Evolutionary conservation across 495 filamentous ascomycete species (phyloP).

Genomic region (Friedmanniomyces endolithicus): DNA sequence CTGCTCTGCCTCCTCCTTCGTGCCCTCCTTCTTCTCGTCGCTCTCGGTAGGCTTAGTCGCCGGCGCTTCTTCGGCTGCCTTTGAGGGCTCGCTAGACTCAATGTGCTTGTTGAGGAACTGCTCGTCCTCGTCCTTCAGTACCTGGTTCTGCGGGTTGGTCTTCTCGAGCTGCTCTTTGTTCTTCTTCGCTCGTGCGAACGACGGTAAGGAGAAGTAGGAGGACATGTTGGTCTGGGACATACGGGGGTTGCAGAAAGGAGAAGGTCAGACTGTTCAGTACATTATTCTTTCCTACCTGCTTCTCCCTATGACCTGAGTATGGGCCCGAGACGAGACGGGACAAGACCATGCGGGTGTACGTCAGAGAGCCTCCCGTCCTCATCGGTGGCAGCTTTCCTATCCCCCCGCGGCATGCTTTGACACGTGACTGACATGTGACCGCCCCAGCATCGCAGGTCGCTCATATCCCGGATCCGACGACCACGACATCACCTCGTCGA

Average conservation of each 20-base stretch:
- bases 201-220: slow-evolving; percentile 18
- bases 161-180: slow-evolving; percentile 20
- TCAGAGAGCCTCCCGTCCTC: too few relatives aligned
- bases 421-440: too few relatives aligned
- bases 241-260: background rate
- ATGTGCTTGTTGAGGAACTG: slow-evolving; percentile 29
- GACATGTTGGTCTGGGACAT: slow-evolving; percentile 4
- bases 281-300: background rate
- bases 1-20: slow-evolving; percentile 3
- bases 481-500: too few relatives aligned
- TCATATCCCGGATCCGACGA: too few relatives aligned
- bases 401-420: too few relatives aligned
- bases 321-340: too few relatives aligned
- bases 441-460: too few relatives aligned
- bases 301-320: background rate
- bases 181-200: slow-evolving; percentile 21
- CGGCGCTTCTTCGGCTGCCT: slow-evolving; percentile 16
- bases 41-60: slow-evolving; percentile 21
- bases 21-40: slow-evolving; percentile 17
- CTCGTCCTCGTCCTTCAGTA: slow-evolving; percentile 32
- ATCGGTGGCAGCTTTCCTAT: too few relatives aligned
- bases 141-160: slow-evolving; percentile 21
- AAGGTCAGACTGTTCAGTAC: background rate
- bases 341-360: too few relatives aligned
- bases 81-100: slow-evolving; percentile 21